phyloP scores from a whole-genome alignment of 1,139 yeast species.

The Saccharomyces hybrid region DNA sequence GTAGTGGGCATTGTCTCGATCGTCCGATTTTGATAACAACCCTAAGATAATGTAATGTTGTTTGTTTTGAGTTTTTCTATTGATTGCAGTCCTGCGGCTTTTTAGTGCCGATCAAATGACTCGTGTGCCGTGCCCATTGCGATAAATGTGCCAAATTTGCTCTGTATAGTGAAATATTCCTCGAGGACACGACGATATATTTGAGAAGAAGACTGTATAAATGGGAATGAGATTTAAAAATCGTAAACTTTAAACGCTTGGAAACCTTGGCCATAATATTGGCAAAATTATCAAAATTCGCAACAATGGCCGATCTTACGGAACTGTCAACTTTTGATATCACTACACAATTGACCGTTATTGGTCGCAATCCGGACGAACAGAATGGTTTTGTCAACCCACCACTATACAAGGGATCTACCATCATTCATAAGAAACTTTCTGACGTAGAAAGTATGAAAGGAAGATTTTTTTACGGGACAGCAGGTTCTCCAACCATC shows the following conservation, averaged over 20 bases:
- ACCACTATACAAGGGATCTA: slow-evolving; percentile 10
- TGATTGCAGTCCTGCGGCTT: neutral
- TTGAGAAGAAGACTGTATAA: neutral
- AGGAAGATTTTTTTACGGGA: slow-evolving; percentile 10
- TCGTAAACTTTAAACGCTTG: neutral
- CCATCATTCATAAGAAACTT: slow-evolving; percentile 9
- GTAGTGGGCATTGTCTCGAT: neutral
- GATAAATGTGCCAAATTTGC: neutral
- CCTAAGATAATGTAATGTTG: neutral
- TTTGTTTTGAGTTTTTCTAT: neutral
- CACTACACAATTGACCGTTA: slow-evolving; percentile 6
- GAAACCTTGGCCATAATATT: neutral
- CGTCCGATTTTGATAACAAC: neutral
- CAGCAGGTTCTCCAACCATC: slow-evolving; percentile 10
- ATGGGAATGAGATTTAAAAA: neutral
- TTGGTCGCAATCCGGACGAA: slow-evolving; percentile 9
- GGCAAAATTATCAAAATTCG: neutral
- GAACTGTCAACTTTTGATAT: neutral
- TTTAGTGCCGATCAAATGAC: neutral
- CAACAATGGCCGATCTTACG: neutral
- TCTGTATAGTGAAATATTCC: neutral
- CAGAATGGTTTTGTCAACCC: slow-evolving; percentile 10
- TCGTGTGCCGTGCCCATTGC: neutral
- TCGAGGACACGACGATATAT: neutral
- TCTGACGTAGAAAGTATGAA: slow-evolving; percentile 4